A percentile compares a stretch with the other conserved stretches of the same genome.
These are phyloP conservation scores for Dovyalis caffra DNA, from an alignment of 345 rosid species.

Conservation along the genomic window DNA sequence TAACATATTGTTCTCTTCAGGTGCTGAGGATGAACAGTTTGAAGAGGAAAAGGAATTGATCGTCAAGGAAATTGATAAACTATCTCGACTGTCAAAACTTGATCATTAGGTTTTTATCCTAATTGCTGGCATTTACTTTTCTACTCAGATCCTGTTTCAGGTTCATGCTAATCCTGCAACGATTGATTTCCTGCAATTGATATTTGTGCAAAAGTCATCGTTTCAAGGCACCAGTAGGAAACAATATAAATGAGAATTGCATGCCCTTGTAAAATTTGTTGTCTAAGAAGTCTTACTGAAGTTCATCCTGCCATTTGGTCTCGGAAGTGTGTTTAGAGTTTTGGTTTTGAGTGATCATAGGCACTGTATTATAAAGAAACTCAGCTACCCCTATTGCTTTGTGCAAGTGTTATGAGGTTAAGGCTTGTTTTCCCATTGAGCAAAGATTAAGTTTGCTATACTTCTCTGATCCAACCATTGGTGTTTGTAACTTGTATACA, in stretches of 20 bases:
- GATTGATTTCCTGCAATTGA: neutral
- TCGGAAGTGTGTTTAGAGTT: neutral
- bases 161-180: slow-evolving; percentile 1
- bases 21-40: slow-evolving; percentile 85
- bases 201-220: neutral
- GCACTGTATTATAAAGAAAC: neutral
- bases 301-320: neutral
- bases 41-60: slow-evolving; percentile 95
- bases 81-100: slow-evolving; percentile 45
- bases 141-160: neutral
- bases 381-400: neutral
- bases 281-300: neutral
- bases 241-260: neutral
- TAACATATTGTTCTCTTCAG: slow-evolving; percentile 24
- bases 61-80: slow-evolving; percentile 71
- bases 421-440: neutral
- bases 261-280: neutral
- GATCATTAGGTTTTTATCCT: slow-evolving; percentile 24
- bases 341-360: neutral
- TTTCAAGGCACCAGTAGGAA: neutral
- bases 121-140: neutral
- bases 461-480: neutral
- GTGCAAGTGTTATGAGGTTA: neutral
- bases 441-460: neutral
- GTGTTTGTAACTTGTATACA: neutral